A percentile compares a stretch with the other conserved stretches of the same genome.
phyloP scores from a whole-genome alignment of 371 early-diverging fungal genomes.

The Apophysomyces ossiformis region DNA sequence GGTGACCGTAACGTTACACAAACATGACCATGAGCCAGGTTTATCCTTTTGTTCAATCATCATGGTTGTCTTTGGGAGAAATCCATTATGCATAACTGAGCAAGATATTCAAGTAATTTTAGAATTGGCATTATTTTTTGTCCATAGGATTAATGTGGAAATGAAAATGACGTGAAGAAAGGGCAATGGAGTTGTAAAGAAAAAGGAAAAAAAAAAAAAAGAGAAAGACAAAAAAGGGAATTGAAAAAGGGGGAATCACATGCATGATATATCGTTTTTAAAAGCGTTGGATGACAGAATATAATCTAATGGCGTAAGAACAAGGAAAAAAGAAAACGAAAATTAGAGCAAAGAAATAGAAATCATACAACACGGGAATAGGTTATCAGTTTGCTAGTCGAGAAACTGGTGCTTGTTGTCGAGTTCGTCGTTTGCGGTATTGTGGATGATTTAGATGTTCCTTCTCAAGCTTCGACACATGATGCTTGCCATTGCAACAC shows the following conservation, averaged over 20 bases:
- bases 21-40: no score
- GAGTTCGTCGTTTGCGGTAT: conserved; percentile 31
- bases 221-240: background rate
- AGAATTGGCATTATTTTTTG: background rate
- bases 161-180: background rate
- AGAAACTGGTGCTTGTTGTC: background rate
- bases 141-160: background rate
- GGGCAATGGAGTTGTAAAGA: background rate
- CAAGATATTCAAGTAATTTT: background rate
- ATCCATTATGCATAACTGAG: no score
- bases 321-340: no score
- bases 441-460: conserved; percentile 34
- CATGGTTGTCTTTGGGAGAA: no score
- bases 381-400: background rate
- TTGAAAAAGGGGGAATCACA: background rate
- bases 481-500: conserved; percentile 63
- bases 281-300: background rate
- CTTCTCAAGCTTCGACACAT: conserved; percentile 52
- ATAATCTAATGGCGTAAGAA: background rate
- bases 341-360: background rate
- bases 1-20: no score
- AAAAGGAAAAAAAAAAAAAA: background rate
- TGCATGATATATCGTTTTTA: conserved; percentile 8
- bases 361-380: background rate
- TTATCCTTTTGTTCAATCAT: no score